These are phyloP conservation scores for Cladosporium sp. DNA, from an alignment of 2,329 filamentous ascomycete species.

Conservation along the genomic window DNA sequence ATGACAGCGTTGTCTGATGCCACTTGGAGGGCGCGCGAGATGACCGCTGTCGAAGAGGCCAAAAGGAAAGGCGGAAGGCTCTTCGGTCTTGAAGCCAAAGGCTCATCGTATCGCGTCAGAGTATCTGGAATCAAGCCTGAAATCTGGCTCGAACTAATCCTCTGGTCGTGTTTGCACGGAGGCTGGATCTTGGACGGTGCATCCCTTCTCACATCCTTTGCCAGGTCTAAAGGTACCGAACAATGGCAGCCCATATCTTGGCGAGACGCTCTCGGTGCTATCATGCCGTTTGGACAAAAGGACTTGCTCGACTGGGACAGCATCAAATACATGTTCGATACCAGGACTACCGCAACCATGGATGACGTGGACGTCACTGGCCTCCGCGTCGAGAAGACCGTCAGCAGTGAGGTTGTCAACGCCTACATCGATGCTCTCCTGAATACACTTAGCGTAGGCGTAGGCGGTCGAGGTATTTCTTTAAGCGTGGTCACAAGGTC, in stretches of 20 bases:
- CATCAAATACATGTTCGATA: conserved; percentile 29
- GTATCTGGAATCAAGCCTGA: conserved; percentile 32
- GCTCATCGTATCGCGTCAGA: conserved; percentile 2
- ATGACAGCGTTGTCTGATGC: conserved; percentile 48
- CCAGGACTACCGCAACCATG: conserved; percentile 19
- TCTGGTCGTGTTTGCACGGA: conserved; percentile 49
- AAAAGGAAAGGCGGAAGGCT: not conserved
- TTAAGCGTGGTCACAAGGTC: conserved; percentile 32
- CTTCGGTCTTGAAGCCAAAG: not conserved
- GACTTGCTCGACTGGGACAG: conserved; percentile 26
- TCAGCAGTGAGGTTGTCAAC: conserved; percentile 56
- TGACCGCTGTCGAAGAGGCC: conserved; percentile 13
- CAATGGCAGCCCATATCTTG: conserved; percentile 37
- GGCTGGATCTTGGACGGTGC: conserved; percentile 42
- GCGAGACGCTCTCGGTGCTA: conserved; percentile 36
- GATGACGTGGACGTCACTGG: conserved; percentile 13
- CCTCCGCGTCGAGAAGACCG: conserved; percentile 39
- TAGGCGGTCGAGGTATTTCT: conserved; percentile 36
- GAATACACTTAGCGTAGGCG: conserved; percentile 42
- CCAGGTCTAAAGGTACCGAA: not conserved
- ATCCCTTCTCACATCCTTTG: conserved; percentile 31
- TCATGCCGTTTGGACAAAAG: conserved; percentile 22
- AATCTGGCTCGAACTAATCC: conserved; percentile 49
- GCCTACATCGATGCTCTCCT: conserved; percentile 52
- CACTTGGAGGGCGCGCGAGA: conserved; percentile 45